Evolutionary conservation across 768 basidiomycete species (phyloP).

Genomic region (Multifurca ochricompacta): DNA sequence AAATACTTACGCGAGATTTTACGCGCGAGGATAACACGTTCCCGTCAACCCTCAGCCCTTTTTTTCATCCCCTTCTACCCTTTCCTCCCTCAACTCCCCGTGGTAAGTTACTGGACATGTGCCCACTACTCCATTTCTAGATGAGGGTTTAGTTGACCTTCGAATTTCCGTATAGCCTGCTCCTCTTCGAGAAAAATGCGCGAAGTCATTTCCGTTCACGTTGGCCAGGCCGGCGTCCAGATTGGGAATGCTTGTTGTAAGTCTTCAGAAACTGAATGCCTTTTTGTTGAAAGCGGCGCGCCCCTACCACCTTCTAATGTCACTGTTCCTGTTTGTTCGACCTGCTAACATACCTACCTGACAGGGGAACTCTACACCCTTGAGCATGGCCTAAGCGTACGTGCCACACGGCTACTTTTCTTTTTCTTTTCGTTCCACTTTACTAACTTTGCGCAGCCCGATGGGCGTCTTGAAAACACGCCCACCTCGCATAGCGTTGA

Average conservation of each 20-base stretch:
- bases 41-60: conserved; percentile 25
- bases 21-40: conserved; percentile 20
- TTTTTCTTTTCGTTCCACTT: background rate
- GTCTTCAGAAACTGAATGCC: conserved; percentile 30
- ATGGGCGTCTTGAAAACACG: conserved; percentile 81
- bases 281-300: conserved; percentile 12
- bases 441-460: conserved; percentile 55
- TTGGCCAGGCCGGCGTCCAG: conserved; percentile 98
- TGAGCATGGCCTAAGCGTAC: conserved; percentile 94
- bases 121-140: conserved; percentile 11
- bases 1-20: conserved; percentile 15
- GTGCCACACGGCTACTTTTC: conserved; percentile 28
- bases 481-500: conserved; percentile 70
- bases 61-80: conserved; percentile 38
- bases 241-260: conserved; percentile 98
- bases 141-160: background rate
- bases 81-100: conserved; percentile 24
- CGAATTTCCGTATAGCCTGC: conserved; percentile 10
- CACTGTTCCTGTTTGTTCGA: background rate
- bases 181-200: conserved; percentile 47
- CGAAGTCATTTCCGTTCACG: conserved; percentile 97
- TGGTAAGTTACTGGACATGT: conserved; percentile 11
- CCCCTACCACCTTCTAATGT: background rate
- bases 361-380: conserved; percentile 97
- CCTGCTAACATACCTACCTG: conserved; percentile 15